Conservation (phyloP, 345 rosid genomes). For the Camelina hispida region DNA sequence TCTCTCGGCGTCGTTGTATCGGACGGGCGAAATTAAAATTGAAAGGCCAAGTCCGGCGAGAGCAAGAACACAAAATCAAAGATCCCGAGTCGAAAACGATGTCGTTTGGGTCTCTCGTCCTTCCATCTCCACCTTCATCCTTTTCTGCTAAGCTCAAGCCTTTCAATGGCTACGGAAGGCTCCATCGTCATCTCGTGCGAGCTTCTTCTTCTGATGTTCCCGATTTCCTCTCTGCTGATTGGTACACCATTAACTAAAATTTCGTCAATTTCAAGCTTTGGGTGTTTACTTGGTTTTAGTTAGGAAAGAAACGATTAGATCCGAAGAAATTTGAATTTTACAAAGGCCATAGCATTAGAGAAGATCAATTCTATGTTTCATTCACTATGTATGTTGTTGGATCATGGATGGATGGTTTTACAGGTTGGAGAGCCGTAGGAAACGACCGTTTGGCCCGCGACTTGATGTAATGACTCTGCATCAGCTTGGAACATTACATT, state of each 20-base stretch:
- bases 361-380: neutral
- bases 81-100: slow-evolving; percentile 39
- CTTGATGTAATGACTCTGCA: slow-evolving; percentile 55
- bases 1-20: slow-evolving; percentile 12
- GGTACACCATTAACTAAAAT: slow-evolving; percentile 46
- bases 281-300: neutral
- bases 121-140: slow-evolving; percentile 42
- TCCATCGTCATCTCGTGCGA: slow-evolving; percentile 47
- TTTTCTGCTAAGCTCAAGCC: slow-evolving; percentile 49
- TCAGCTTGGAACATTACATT: neutral
- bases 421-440: slow-evolving; percentile 91
- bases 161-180: slow-evolving; percentile 38
- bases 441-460: slow-evolving; percentile 90
- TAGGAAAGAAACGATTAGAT: neutral
- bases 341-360: neutral
- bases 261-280: neutral
- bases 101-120: slow-evolving; percentile 55
- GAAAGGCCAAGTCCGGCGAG: slow-evolving; percentile 6
- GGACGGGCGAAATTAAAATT: neutral
- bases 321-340: neutral
- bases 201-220: slow-evolving; percentile 88
- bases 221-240: slow-evolving; percentile 83
- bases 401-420: slow-evolving; percentile 16
- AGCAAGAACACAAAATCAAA: too few relatives aligned
- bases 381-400: neutral